Evolutionary conservation across 257 asterid genomes (phyloP), one percentile per base, ranked within the genome.

Genomic region (Capsicum pubescens): DNA sequence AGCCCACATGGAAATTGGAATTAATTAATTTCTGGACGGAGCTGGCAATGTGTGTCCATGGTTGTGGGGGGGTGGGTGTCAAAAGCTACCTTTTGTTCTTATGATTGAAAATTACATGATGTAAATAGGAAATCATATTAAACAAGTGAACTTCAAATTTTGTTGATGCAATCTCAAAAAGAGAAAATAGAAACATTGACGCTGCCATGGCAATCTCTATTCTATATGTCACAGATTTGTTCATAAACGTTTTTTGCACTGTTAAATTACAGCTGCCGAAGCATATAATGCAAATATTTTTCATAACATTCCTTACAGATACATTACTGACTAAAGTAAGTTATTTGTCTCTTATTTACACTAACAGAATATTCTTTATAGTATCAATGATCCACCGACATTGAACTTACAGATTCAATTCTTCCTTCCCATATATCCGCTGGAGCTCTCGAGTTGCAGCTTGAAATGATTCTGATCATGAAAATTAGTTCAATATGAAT

Each of bases 361-460:
- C 21, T 32, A 63, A 81, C 83, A 80, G 19, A 32, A 67, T 10
- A 80, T 42, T 79, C 77, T 89, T 76, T 68, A 86, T 83, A 77
- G 74, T 83, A 66, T 84, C 84, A 83, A 84, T 82, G 59, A 78
- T 63, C 26, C 6, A 42, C 26, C 55, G 78, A 44, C 64, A 54
- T 17, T 55, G 58, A 11, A 56, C 84, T 91, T 90, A 94, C 11
- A 91, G 83, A 88, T 94, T 93, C 64, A 91, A 91, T 85, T 91
- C 93, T 87, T 94, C 98, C 92, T 96, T 96, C 79, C 98, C 98
- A 84, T 93, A 94, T 39, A 96, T 93, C 26, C 97, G 97, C 88
- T 88, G 97, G 84, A 94, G 97, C 90, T 96, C 99, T 1, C 98
- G 97, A 1, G 98, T 96, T 72, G 97, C 98, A 19, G 97, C 99